Conservation (phyloP, 257 asterid species). For the Lithospermum erythrorhizon region DNA sequence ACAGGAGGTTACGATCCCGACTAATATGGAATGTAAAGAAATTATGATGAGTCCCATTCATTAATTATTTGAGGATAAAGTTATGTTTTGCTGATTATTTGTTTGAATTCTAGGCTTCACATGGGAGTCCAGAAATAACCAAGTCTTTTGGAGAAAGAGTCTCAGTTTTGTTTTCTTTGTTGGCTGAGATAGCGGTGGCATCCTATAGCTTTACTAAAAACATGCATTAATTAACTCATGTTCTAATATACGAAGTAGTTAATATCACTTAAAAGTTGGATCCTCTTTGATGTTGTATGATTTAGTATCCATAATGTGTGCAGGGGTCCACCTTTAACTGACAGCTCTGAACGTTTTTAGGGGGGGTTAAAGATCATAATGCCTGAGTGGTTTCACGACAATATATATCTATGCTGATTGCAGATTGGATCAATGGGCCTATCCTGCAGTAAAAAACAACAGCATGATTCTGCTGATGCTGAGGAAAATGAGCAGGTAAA, state of each 20-base stretch:
- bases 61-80: not conserved
- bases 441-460: constrained; percentile 85
- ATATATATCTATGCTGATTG: constrained; percentile 33
- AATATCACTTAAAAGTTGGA: too few relatives aligned
- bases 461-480: constrained; percentile 45
- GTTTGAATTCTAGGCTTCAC: not conserved
- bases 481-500: constrained; percentile 85
- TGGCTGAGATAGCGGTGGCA: not conserved
- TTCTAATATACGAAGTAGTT: too few relatives aligned
- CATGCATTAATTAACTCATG: too few relatives aligned
- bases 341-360: not conserved
- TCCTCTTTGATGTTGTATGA: not conserved
- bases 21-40: not conserved
- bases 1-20: not conserved
- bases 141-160: not conserved
- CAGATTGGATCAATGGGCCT: constrained; percentile 60
- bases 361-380: constrained; percentile 22
- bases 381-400: constrained; percentile 26
- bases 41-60: not conserved
- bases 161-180: not conserved
- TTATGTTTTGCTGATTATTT: not conserved
- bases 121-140: not conserved
- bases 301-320: not conserved
- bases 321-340: not conserved
- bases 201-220: not conserved